These are phyloP conservation scores for Aureoboletus auriporus DNA, from an alignment of 768 basidiomycete species.

Conservation along the genomic window DNA sequence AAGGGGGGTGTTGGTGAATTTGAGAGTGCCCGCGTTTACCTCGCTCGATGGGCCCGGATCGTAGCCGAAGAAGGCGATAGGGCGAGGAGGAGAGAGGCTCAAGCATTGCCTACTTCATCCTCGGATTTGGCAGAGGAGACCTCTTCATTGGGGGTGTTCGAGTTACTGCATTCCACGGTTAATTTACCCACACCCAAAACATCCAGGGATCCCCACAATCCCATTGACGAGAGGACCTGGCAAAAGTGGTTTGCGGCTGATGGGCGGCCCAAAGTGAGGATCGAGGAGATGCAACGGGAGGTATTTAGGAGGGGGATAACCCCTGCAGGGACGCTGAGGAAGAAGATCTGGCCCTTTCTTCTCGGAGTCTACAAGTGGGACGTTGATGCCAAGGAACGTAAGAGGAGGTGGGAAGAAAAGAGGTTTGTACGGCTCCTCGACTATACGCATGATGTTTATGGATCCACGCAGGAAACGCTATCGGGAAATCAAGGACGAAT, in stretches of 20 bases:
- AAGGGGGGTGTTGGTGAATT: conserved; percentile 93
- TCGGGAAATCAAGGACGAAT: conserved; percentile 65
- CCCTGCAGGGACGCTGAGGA: conserved; percentile 51
- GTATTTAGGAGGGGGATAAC: conserved; percentile 75
- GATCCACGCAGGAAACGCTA: conserved; percentile 57
- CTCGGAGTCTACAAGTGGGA: conserved; percentile 85
- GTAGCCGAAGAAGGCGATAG: conserved; percentile 98
- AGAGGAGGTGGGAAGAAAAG: conserved; percentile 58
- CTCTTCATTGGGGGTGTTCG: conserved; percentile 82
- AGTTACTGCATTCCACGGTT: conserved; percentile 73
- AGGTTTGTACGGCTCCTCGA: conserved; percentile 36
- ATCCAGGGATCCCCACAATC: conserved; percentile 75
- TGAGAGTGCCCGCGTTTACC: conserved; percentile 92
- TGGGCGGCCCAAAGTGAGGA: conserved; percentile 60
- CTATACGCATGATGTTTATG: conserved; percentile 6
- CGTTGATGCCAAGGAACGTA: conserved; percentile 56
- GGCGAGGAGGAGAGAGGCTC: conserved; percentile 76
- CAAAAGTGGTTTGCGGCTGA: conserved; percentile 71
- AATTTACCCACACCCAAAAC: conserved; percentile 80
- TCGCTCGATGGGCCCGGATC: conserved; percentile 94
- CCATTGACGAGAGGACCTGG: conserved; percentile 74
- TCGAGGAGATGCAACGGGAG: conserved; percentile 70
- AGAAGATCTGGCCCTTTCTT: conserved; percentile 87
- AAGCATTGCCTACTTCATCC: conserved; percentile 53
- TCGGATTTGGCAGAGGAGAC: conserved; percentile 53